These are phyloP conservation scores for Stylosanthes scabra DNA, from an alignment of 331 rosid genomes.

Conservation along the genomic window DNA sequence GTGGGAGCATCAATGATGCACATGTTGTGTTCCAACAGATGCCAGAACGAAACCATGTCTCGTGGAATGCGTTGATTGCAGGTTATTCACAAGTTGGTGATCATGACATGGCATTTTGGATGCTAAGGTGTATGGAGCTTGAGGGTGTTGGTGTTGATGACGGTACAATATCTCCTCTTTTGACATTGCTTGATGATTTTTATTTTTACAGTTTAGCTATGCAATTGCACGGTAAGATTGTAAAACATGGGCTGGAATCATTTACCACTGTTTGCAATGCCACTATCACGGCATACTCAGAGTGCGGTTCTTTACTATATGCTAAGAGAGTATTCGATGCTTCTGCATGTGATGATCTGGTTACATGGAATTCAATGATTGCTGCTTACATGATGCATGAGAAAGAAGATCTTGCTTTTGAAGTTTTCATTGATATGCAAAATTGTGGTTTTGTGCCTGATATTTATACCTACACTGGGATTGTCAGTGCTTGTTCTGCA, in stretches of 20 bases:
- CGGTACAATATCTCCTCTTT: conserved; percentile 76
- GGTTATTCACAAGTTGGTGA: conserved; percentile 49
- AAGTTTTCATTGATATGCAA: conserved; percentile 67
- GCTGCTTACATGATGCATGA: conserved; percentile 66
- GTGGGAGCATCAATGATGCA: conserved; percentile 59
- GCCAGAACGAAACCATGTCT: conserved; percentile 57
- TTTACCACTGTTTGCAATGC: conserved; percentile 68
- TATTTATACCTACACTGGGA: conserved; percentile 72
- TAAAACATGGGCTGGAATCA: conserved; percentile 65
- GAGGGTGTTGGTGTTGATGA: conserved; percentile 68
- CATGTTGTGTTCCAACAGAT: conserved; percentile 49
- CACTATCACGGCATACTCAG: conserved; percentile 67
- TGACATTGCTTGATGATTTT: conserved; percentile 70
- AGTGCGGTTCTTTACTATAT: conserved; percentile 65
- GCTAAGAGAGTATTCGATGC: conserved; percentile 63
- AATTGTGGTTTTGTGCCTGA: conserved; percentile 74
- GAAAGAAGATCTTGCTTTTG: conserved; percentile 60
- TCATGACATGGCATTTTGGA: conserved; percentile 44
- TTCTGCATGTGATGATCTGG: conserved; percentile 49
- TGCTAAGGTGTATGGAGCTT: conserved; percentile 58
- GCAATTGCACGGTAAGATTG: conserved; percentile 74
- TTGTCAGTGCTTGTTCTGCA: conserved; percentile 58
- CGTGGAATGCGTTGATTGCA: conserved; percentile 80
- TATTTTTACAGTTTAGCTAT: conserved; percentile 45
- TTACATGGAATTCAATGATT: conserved; percentile 86